Base-by-base conservation (phyloP, 2,329 filamentous ascomycete genomes). In the Chaetomium strumarium region DNA sequence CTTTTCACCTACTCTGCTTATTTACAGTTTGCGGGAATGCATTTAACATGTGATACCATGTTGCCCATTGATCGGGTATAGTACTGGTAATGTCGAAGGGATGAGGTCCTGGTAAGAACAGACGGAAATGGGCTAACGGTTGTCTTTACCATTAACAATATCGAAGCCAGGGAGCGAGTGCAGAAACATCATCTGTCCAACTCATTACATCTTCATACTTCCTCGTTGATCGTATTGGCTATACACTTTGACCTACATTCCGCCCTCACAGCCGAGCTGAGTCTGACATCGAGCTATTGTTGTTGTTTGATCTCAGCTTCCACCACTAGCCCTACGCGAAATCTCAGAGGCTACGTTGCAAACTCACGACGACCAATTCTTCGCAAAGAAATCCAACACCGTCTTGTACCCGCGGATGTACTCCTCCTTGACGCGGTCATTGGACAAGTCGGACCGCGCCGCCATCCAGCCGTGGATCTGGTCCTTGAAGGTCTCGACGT, bases 381-480 rank as follows among this genome's bases (percentile, higher is more conserved):
- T 73, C 45, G 68, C 67, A 57, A 84, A 79, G 68, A 85, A 85
- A 43, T 72, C 68, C 38, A 84, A 62, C 17, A 84, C 70, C 14
- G 74, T 77, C 71, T 79, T 74, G 68, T 81, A 86, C 3, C 80
- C 81, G 43, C 83, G 76, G 43, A 74, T 72, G 57, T 83, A 84
- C 70, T 84, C 84, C 58, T 78, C 75, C 67, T 77, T 79, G 63
- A 81, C 77, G 39, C 74, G 75, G 45, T 73, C 69, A 43, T 84
- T 71, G 33, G 74, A 71, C 30, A 88, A 69, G 62, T 86, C 71
- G 0, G 78, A 74, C 24, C 84, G 77, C 1, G 85, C 84, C 1
- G 80, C 82, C 85, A 88, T 88, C 83, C 84, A 88, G 41, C 85
- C 85, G 68, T 88, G 85, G 63, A 83, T 76, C 75, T 86, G 84